Evolutionary conservation across 2,329 filamentous ascomycete species (phyloP).

Genomic region (Trichoderma sp.): DNA sequence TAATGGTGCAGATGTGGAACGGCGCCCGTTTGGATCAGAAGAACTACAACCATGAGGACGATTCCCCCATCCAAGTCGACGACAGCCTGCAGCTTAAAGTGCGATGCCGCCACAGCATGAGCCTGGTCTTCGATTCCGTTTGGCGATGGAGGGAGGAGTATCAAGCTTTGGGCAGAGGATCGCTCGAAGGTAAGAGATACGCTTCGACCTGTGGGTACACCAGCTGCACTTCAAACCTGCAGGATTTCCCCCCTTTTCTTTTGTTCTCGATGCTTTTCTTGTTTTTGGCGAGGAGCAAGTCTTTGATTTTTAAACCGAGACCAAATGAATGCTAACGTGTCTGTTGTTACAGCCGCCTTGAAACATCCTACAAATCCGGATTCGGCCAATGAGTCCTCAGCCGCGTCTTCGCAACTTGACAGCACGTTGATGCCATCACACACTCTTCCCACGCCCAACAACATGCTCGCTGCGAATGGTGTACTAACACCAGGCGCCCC

Average conservation of each 20-base stretch:
- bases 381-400: slow-evolving; percentile 73
- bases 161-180: slow-evolving; percentile 70
- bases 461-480: slow-evolving; percentile 54
- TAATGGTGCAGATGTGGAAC: slow-evolving; percentile 89
- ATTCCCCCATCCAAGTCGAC: slow-evolving; percentile 59
- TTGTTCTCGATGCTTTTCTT: slow-evolving; percentile 28
- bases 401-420: slow-evolving; percentile 67
- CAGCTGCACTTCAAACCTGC: slow-evolving; percentile 28
- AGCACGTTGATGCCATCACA: slow-evolving; percentile 58
- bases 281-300: slow-evolving; percentile 1
- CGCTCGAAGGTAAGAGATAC: slow-evolving; percentile 66
- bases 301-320: neutral
- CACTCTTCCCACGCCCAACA: slow-evolving; percentile 47
- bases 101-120: slow-evolving; percentile 84
- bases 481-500: slow-evolving; percentile 56
- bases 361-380: slow-evolving; percentile 88
- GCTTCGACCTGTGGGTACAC: slow-evolving; percentile 26
- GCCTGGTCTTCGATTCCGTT: slow-evolving; percentile 80
- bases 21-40: slow-evolving; percentile 61
- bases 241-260: slow-evolving; percentile 2
- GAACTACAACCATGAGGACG: slow-evolving; percentile 54
- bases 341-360: slow-evolving; percentile 57
- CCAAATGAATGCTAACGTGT: slow-evolving; percentile 36
- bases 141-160: slow-evolving; percentile 86
- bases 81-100: slow-evolving; percentile 79